These are phyloP conservation scores for Microcera coccophila DNA, from an alignment of 2,329 filamentous ascomycete genomes.

Conservation along the genomic window DNA sequence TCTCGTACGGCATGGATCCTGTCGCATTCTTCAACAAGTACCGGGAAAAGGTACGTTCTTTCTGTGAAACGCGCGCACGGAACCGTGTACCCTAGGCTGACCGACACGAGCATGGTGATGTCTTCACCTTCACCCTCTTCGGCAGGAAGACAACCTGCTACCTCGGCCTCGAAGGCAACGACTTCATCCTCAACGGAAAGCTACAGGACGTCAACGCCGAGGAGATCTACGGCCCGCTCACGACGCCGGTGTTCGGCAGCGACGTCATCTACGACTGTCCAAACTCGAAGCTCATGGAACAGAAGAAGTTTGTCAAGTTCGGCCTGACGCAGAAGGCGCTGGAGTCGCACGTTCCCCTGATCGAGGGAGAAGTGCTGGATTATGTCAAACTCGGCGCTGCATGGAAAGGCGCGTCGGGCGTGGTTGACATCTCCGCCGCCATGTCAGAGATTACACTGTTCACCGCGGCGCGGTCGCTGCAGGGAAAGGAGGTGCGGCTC, in stretches of 20 bases:
- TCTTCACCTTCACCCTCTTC: constrained; percentile 53
- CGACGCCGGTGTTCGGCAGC: constrained; percentile 63
- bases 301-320: constrained; percentile 79
- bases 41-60: constrained; percentile 57
- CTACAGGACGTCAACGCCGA: constrained; percentile 51
- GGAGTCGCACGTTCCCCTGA: constrained; percentile 64
- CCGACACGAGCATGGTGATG: constrained; percentile 44
- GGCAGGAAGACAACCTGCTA: constrained; percentile 49
- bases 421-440: constrained; percentile 58
- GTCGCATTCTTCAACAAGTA: constrained; percentile 62
- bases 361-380: constrained; percentile 63
- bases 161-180: constrained; percentile 49
- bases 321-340: constrained; percentile 64
- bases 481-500: constrained; percentile 71
- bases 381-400: constrained; percentile 56
- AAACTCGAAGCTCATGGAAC: constrained; percentile 81
- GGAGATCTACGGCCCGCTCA: constrained; percentile 50
- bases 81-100: fast-evolving
- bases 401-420: constrained; percentile 59
- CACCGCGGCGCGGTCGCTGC: constrained; percentile 71
- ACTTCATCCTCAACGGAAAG: constrained; percentile 55
- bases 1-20: constrained; percentile 69
- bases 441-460: constrained; percentile 78
- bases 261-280: constrained; percentile 83
- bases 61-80: too few relatives aligned